These are phyloP conservation scores for Aechmea fasciata DNA, from an alignment of 176 grass and related monocot genomes.

Conservation along the genomic window DNA sequence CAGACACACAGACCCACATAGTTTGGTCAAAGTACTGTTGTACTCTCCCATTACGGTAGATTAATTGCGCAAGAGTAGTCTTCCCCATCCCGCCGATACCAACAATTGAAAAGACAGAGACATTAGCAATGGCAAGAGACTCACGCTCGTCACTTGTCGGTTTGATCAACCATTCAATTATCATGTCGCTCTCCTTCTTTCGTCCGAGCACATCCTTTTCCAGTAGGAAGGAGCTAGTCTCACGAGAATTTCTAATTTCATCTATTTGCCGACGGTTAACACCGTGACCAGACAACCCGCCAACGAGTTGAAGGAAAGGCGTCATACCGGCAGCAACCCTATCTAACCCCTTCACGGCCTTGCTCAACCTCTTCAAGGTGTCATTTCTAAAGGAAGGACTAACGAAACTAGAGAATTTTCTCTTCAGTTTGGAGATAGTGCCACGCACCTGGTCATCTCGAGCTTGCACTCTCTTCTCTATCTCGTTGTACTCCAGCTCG, in stretches of 20 bases:
- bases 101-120: conserved; percentile 12
- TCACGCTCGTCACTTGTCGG: not conserved
- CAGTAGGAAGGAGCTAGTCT: conserved; percentile 6
- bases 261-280: not conserved
- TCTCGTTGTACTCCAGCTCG: not conserved
- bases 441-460: conserved; percentile 7
- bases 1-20: conserved; percentile 19
- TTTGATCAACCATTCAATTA: conserved; percentile 6
- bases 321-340: not conserved
- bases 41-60: conserved; percentile 9
- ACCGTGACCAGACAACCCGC: not conserved
- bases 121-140: not conserved
- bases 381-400: not conserved
- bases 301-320: conserved; percentile 4
- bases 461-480: conserved; percentile 4
- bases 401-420: not conserved
- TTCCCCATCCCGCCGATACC: conserved; percentile 20
- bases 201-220: conserved; percentile 9
- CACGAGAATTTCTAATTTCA: not conserved
- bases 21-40: conserved; percentile 1
- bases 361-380: conserved; percentile 3
- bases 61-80: conserved; percentile 16
- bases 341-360: conserved; percentile 7
- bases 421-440: conserved; percentile 2
- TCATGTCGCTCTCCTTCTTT: conserved; percentile 1